Conservation (phyloP, 768 basidiomycete genomes). For the Calocera cornea region DNA sequence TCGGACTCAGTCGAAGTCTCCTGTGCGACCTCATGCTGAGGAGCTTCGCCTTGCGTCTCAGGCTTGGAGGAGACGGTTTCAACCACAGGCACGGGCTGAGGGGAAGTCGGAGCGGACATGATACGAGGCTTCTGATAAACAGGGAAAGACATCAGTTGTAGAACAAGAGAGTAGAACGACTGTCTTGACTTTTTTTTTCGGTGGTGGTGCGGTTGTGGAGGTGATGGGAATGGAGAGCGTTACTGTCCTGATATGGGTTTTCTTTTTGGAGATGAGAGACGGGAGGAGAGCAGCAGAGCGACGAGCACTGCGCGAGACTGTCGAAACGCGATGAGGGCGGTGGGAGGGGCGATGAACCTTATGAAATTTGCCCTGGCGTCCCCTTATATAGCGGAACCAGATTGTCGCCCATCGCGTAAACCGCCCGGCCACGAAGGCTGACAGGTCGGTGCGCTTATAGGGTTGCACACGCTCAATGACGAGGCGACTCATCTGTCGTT, state of each 20-base stretch:
- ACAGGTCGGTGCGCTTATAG: too few species aligned
- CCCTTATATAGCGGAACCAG: neutral
- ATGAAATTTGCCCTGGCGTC: neutral
- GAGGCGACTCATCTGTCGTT: too few species aligned
- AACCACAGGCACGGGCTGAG: neutral
- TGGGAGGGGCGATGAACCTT: neutral
- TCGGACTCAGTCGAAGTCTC: neutral
- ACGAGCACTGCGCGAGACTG: neutral
- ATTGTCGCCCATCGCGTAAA: neutral
- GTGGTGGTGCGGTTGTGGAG: neutral
- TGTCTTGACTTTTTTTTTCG: neutral
- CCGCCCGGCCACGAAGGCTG: too few species aligned
- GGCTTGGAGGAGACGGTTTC: neutral
- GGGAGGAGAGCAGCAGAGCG: neutral
- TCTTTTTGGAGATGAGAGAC: neutral
- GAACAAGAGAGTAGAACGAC: neutral
- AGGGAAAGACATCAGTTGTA: neutral
- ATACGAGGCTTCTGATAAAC: neutral
- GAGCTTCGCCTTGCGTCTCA: neutral
- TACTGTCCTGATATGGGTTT: constrained; percentile 1
- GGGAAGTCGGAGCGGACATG: neutral
- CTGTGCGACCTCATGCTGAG: neutral
- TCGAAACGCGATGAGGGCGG: neutral
- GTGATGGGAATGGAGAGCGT: neutral
- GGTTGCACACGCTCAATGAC: too few species aligned